Evolutionary conservation across 345 rosid genomes (phyloP).

Genomic region (Fremontodendron californicum): DNA sequence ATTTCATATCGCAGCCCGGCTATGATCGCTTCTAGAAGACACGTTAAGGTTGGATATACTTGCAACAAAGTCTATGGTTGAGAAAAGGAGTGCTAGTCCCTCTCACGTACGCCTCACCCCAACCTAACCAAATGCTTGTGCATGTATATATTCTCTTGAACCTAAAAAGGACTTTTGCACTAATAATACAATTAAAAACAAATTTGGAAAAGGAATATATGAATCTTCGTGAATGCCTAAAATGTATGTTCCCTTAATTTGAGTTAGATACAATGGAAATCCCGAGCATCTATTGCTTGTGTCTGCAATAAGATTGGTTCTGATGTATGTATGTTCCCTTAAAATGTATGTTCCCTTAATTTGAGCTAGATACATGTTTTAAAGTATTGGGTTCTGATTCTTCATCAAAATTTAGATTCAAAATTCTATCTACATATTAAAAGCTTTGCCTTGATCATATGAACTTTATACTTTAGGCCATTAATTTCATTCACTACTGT

Average conservation of each 20-base stretch:
- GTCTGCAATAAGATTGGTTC: neutral
- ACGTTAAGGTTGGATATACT: neutral
- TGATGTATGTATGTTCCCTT: too few species aligned
- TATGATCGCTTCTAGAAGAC: too few species aligned
- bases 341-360: too few species aligned
- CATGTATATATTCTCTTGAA: neutral
- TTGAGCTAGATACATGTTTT: too few species aligned
- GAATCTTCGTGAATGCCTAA: neutral
- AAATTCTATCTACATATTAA: neutral
- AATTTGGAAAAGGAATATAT: neutral
- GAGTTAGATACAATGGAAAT: neutral
- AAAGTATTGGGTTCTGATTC: constrained; percentile 10
- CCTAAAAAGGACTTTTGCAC: neutral
- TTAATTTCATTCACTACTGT: too few species aligned
- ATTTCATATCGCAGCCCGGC: too few species aligned
- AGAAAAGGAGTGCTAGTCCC: neutral
- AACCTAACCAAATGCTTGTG: too few species aligned
- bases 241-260: neutral
- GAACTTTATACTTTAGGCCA: neutral
- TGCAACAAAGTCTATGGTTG: neutral
- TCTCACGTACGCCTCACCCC: too few species aligned
- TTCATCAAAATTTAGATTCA: neutral
- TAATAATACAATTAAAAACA: neutral
- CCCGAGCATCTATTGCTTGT: neutral
- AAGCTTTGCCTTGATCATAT: neutral